Evolutionary conservation across 2,329 filamentous ascomycete genomes (phyloP), one percentile per base, ranked within the genome.

Genomic region (Exophiala alcalophila): DNA sequence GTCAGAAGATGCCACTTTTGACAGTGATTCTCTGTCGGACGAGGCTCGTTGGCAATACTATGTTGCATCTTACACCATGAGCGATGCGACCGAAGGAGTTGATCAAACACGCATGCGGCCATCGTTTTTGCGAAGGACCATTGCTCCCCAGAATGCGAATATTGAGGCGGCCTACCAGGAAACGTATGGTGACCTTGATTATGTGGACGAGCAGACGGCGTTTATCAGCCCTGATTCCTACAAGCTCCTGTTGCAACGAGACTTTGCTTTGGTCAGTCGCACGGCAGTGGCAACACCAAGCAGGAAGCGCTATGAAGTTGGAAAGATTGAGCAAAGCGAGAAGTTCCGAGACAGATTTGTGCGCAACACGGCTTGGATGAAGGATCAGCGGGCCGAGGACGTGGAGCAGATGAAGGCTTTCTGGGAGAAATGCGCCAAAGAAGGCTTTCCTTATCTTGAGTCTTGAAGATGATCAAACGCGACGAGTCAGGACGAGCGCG

Each of bases 31-130:
- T 50, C 76, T 81, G 16, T 75, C 72, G 38, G 66, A 71, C 3
- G 74, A 80, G 52, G 74, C 75, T 50, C 71, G 81, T 26, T 98
- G 92, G 92, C 86, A 91, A 57, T 94, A 94, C 68, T 98, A 98
- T 62, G 87, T 95, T 44, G 90, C 91, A 12, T 89, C 90, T 0
- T 97, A 86, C 65, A 86, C 88, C 54, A 86, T 88, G 51, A 78
- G 90, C 16, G 88, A 95, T 59, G 86, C 87, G 2, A 98, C 92
- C 0, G 86, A 92, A 65, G 86, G 86, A 10, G 76, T 92, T 2
- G 70, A 76, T 5, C 73, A 81, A 35, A 74, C 75, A 4, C 78
- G 77, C 33, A 73, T 88, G 57, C 78, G 77, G 49, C 84, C 81
- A 65, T 76, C 80, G 4, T 79, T 89, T 44, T 72, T 91, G 11